Conservation (phyloP, 805 yeast genomes). For the Candida sphagnicola region DNA sequence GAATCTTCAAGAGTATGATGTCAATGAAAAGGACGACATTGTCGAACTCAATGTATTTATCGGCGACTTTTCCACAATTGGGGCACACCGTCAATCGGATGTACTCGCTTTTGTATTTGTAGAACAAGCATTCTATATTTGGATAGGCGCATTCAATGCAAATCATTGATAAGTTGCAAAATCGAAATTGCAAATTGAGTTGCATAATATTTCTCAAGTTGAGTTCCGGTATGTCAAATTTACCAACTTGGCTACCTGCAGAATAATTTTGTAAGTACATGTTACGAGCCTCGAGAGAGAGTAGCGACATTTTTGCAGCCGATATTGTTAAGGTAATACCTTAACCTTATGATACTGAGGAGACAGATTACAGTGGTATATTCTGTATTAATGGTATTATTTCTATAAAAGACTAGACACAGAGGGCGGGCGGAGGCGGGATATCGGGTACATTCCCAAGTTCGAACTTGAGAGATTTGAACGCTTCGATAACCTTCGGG, state of each 20-base stretch:
- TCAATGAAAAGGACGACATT: constrained; percentile 81
- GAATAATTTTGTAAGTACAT: too few relatives aligned
- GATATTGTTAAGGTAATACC: too few relatives aligned
- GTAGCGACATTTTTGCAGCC: too few relatives aligned
- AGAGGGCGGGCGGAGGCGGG: constrained; percentile 53
- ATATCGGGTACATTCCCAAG: constrained; percentile 68
- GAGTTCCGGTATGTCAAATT: too few relatives aligned
- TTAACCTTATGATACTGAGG: too few relatives aligned
- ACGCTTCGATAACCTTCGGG: constrained; percentile 42
- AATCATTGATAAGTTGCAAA: constrained; percentile 73
- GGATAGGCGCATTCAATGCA: constrained; percentile 80
- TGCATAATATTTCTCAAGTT: too few relatives aligned
- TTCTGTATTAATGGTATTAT: background rate
- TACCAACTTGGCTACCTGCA: too few relatives aligned
- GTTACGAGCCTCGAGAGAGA: too few relatives aligned
- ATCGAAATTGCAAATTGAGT: too few relatives aligned
- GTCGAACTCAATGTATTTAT: constrained; percentile 89
- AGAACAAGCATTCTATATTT: constrained; percentile 62
- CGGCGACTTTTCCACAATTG: constrained; percentile 71
- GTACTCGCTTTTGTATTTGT: constrained; percentile 70
- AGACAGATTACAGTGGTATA: too few relatives aligned
- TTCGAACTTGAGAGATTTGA: constrained; percentile 44
- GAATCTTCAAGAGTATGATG: constrained; percentile 76
- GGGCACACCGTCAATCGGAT: constrained; percentile 77
- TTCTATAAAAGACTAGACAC: constrained; percentile 6